Base-by-base conservation (phyloP, 495 filamentous ascomycete genomes). In the Trichoderma orchidacearum region DNA sequence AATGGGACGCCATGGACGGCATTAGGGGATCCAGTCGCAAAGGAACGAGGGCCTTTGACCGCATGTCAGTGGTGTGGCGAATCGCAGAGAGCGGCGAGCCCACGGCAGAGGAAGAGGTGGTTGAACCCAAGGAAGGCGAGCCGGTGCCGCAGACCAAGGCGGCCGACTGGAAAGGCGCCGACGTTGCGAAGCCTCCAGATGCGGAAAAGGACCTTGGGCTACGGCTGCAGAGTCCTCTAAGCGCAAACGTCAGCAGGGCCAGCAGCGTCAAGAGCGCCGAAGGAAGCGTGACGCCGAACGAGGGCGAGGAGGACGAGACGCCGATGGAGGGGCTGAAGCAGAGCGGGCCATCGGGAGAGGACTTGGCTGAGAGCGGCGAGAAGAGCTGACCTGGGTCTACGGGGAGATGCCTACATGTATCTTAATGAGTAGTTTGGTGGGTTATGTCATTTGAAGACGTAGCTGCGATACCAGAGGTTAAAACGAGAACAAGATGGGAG, bases 41-140 rank as follows among this genome's bases (percentile, higher is more conserved):
- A 64, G 93, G 93, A 0, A 85, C 84, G 5, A 75, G 82, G 35
- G 89, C 89, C 1, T 79, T 94, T 2, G 92, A 98, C 62, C 79
- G 79, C 21, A 65, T 96, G n/a, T 82, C 89, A 18, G 89, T 96
- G 8, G 86, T 96, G 3, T 98, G 93, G 93, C 75, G 63, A 55
- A 52, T 60, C 30, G 62, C 54, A 28, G 32, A 8, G 57, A 59
- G 1, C 54, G 56, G 2, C 45, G 27, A 29, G 54, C 30, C 18
- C 57, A 38, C 3, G 38, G 34, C 2, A 54, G 54, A 12, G 62
- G 60, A 30, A 56, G 34, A 21, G 62, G 61, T 30, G 57, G 75
- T 68, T 7, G 74, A 84, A 63, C 84, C 85, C 0, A 70, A 75
- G 48, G 70, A 76, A 4, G 80, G 82, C 17, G 81, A 85, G 45